Base-by-base conservation (phyloP, 768 basidiomycete genomes). In the Auricularia sp. region DNA sequence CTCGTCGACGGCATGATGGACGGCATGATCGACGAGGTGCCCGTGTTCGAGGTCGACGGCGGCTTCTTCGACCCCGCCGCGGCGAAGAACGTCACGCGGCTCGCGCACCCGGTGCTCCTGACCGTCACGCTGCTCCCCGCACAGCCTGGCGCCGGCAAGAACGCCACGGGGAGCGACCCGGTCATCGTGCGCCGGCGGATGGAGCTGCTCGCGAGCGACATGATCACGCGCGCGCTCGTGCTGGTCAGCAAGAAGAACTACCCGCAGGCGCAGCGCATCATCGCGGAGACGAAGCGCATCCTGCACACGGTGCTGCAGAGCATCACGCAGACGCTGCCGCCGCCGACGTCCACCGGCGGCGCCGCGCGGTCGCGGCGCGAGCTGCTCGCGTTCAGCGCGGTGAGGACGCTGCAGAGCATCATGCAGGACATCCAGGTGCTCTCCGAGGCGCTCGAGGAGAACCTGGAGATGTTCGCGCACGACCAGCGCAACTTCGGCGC, bases 401-500 rank as follows among this genome's bases (percentile, higher is more conserved):
- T 94, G 10, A 81, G 91, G 44, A 88, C 91, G 29, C 83, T 98
- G 80, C 87, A 90, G 74, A 85, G 89, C 3, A 88, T 95, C 58
- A 74, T 95, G 66, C 87, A 89, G 70, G 96, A 98, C 77, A 80
- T 98, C 72, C 93, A 96, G 73, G 72, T 87, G 8, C 77, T 98
- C 65, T 82, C 86, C 1, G 95, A 97, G 72, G 94, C 93, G 14
- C 76, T 97, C 67, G 92, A 94, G 62, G 91, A 97, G 71, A 92
- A 94, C 70, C 86, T 91, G 8, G 93, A 94, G 65, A 71, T 91
- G 75, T 99, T 99, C 77, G 94, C 91, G 37, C 87, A 91, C 72
- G 93, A 95, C 74, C 90, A 94, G 72, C 82, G 95, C 64, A 97
- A 97, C 75, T 94, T 94, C 75, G 94, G 93, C 64, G 95, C 97